Percentiles rank a stretch among this genome's conserved stretches.
Evolutionary conservation across 345 rosid species (phyloP).

Genomic region (Iberis pinnata): DNA sequence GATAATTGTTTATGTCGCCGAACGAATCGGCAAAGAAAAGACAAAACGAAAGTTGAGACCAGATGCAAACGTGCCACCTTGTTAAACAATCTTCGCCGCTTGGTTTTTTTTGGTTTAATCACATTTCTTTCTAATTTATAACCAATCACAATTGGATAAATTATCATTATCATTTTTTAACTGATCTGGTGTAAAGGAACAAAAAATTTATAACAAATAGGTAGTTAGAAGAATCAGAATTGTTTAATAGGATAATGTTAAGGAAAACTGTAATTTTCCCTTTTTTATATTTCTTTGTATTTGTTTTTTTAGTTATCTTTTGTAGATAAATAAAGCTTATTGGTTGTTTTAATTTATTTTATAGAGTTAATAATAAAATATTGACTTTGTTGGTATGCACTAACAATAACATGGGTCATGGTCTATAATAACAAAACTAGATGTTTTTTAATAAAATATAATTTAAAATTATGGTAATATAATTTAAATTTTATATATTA

Average conservation of each 20-base stretch:
- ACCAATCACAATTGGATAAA: conserved; percentile 12
- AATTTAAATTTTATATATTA: too few species aligned
- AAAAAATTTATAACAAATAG: background rate
- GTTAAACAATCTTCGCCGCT: conserved; percentile 20
- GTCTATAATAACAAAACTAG: background rate
- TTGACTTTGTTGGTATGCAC: conserved; percentile 14
- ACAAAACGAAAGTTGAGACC: conserved; percentile 2
- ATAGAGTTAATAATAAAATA: background rate
- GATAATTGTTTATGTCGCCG: conserved; percentile 22
- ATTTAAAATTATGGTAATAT: too few species aligned
- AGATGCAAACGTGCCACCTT: conserved; percentile 30
- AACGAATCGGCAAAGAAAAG: conserved; percentile 16
- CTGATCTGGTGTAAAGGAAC: background rate
- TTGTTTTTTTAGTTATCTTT: background rate
- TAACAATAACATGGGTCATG: conserved; percentile 13
- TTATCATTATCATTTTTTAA: background rate
- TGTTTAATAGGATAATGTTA: too few species aligned
- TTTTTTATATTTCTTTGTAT: background rate
- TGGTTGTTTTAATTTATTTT: background rate
- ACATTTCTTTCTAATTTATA: background rate
- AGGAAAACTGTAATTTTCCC: background rate
- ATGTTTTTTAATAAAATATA: too few species aligned
- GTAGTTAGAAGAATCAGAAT: background rate
- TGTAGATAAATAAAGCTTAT: background rate
- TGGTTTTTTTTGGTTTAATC: background rate